Base-by-base conservation (phyloP, 1,284 basidiomycete genomes). In the Moniliophthora roreri region DNA sequence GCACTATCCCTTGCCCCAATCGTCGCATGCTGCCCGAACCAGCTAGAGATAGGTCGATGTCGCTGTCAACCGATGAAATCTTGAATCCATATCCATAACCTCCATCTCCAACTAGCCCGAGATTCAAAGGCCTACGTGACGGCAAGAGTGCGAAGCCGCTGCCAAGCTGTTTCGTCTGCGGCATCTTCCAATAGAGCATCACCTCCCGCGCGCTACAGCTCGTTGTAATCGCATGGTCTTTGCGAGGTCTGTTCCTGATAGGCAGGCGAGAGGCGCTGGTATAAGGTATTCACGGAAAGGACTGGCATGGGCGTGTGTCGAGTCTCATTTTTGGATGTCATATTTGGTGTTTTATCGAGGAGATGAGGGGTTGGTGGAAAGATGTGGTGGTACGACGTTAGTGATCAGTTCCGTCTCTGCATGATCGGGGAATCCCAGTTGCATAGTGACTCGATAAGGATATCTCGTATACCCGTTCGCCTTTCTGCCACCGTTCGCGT, bases 111-210 rank as follows among this genome's bases (percentile, higher is more conserved):
- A 32, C 44, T 46, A 15, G 24, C 24, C 77, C 72, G 76, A 80
- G 78, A 76, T 79, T 76, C 67, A 68, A 65, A 45, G 74, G 76
- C 76, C 80, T 77, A 78, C 74, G 80, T 68, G 72, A 77, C 65
- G 71, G 77, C 79, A 75, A 76, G 84, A 85, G 83, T 84, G 78
- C 60, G 68, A 77, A 78, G 78, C 77, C 69, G 82, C 84, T 79
- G 78, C 62, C 67, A 63, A n/a, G n/a, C n/a, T n/a, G n/a, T n/a
- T 28, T 69, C 69, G 4, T 63, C 54, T 37, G 67, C 64, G 28
- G 28, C 6, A 49, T 66, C 18, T 62, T n/a, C 56, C 7, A 50
- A 35, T 13, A 56, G 16, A 53, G 58, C 28, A 60, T 56, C n/a
- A 60, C 55, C 51, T 60, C 58, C 56, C 57, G 53, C 36, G 53